Percentiles rank a stretch among this genome's conserved stretches.
Evolutionary conservation across 768 basidiomycete species (phyloP).

Genomic region (Kockovaella imperatae): DNA sequence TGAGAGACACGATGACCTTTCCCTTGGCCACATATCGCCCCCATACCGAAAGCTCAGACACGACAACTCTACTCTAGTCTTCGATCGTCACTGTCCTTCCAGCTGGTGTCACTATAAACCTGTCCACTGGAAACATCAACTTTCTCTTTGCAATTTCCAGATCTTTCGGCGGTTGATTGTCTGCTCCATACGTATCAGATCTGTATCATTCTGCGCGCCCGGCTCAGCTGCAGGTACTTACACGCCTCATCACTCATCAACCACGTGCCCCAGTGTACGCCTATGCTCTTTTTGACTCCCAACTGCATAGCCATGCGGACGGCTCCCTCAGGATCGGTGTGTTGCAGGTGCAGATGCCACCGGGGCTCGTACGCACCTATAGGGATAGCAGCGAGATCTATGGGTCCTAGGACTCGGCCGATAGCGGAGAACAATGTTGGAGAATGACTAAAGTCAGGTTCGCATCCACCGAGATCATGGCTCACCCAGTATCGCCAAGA

Average conservation of each 20-base stretch:
- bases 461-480: neutral
- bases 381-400: conserved; percentile 41
- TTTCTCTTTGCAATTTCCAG: conserved; percentile 26
- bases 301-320: conserved; percentile 37
- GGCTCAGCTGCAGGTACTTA: conserved; percentile 11
- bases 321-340: conserved; percentile 41
- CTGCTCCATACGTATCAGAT: conserved; percentile 8
- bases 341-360: conserved; percentile 41
- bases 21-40: too few relatives aligned
- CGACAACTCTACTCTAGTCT: too few relatives aligned
- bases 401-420: conserved; percentile 34
- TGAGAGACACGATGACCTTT: too few relatives aligned
- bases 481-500: conserved; percentile 42
- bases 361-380: conserved; percentile 43
- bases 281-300: conserved; percentile 29
- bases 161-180: conserved; percentile 33
- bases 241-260: conserved; percentile 37
- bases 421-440: conserved; percentile 36
- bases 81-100: conserved; percentile 31
- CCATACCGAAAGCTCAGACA: too few relatives aligned
- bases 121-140: conserved; percentile 16
- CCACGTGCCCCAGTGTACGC: conserved; percentile 44
- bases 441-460: conserved; percentile 27
- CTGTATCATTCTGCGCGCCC: neutral
- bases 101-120: conserved; percentile 24